Conservation (phyloP, 768 basidiomycete species). For the Leccinum truebloodii region DNA sequence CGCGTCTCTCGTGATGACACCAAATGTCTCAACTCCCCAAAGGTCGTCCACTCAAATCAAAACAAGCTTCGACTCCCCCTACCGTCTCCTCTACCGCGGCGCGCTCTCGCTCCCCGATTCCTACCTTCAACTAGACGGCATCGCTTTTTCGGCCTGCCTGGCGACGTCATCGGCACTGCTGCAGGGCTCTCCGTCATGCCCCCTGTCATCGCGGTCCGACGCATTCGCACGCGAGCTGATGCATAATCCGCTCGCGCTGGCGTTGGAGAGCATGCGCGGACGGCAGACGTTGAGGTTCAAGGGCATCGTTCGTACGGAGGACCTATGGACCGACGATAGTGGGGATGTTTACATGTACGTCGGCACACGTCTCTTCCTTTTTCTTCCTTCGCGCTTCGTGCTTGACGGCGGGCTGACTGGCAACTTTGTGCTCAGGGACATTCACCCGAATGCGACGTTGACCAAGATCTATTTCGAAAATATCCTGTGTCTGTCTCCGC, state of each 20-base stretch:
- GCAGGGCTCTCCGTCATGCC: slow-evolving; percentile 17
- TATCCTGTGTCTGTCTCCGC: slow-evolving; percentile 53
- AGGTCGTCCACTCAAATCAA: no score
- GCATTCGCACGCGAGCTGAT: slow-evolving; percentile 43
- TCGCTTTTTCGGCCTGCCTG: slow-evolving; percentile 62
- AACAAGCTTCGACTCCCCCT: not conserved
- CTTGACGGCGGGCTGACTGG: no score
- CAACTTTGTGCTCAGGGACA: slow-evolving; percentile 46
- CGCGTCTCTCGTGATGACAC: no score
- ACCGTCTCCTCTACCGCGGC: slow-evolving; percentile 59
- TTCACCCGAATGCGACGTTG: slow-evolving; percentile 66
- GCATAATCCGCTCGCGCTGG: slow-evolving; percentile 69
- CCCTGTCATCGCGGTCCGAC: slow-evolving; percentile 25
- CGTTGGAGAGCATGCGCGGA: slow-evolving; percentile 80
- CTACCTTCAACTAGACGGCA: slow-evolving; percentile 52
- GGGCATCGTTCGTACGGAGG: slow-evolving; percentile 50
- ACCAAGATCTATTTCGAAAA: slow-evolving; percentile 72
- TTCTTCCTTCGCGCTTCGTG: no score
- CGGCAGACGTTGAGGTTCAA: slow-evolving; percentile 61
- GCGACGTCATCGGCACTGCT: slow-evolving; percentile 28
- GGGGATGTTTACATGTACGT: slow-evolving; percentile 51
- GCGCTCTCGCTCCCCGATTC: slow-evolving; percentile 75
- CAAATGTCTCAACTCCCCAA: no score
- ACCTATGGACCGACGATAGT: slow-evolving; percentile 60
- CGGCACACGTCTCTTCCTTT: not conserved